A percentile compares a stretch with the other conserved stretches of the same genome.
Evolutionary conservation across 805 yeast species (phyloP).

Genomic region (Monosporozyma aerobia): DNA sequence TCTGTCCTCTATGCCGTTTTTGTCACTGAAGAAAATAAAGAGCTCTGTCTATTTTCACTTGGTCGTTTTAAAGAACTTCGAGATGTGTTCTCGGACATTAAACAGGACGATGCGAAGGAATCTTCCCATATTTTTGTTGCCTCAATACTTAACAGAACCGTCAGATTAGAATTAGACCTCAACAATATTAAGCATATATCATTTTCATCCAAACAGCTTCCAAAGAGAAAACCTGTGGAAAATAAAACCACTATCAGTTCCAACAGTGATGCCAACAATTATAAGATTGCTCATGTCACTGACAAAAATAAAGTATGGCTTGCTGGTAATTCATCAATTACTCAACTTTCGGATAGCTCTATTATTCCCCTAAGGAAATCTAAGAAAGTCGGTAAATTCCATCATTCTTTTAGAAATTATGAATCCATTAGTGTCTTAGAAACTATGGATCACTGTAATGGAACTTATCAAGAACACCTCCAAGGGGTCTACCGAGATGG

Average conservation of each 20-base stretch:
- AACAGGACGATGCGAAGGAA: neutral
- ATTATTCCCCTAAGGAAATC: neutral
- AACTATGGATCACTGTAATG: neutral
- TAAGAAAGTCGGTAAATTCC: neutral
- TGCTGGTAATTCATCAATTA: constrained; percentile 1
- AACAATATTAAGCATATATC: neutral
- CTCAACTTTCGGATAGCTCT: neutral
- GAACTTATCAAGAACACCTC: neutral
- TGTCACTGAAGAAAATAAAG: neutral
- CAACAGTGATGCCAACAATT: neutral
- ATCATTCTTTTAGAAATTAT: neutral
- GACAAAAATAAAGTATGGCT: constrained; percentile 1
- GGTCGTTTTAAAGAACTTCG: neutral
- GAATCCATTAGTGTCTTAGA: neutral
- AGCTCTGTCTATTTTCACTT: neutral
- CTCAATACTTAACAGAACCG: neutral
- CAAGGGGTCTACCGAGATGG: neutral
- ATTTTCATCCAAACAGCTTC: neutral
- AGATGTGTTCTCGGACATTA: neutral
- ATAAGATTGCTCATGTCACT: neutral
- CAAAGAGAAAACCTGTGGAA: neutral
- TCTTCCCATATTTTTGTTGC: neutral
- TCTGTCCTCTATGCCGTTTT: neutral
- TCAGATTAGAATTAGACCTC: neutral
- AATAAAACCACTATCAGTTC: constrained; percentile 1